Evolutionary conservation across 805 yeast species (phyloP).

Genomic region (Saturnispora sanitii): DNA sequence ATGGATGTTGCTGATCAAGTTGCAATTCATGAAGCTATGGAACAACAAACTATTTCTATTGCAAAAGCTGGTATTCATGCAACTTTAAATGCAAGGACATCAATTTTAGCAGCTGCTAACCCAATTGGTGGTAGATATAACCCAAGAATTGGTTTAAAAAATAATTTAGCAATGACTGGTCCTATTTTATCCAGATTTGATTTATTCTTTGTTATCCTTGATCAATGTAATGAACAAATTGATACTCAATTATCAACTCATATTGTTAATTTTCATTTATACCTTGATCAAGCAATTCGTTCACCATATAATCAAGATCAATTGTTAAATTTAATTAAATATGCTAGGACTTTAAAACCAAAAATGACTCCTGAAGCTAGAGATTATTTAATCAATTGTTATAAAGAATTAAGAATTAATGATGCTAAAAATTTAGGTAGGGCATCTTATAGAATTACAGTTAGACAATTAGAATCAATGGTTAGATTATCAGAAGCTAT

Average conservation of each 20-base stretch:
- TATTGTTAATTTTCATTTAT: conserved; percentile 87
- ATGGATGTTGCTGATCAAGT: conserved; percentile 95
- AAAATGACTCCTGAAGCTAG: conserved; percentile 75
- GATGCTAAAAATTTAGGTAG: conserved; percentile 85
- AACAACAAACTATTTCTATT: conserved; percentile 96
- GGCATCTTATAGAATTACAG: conserved; percentile 88
- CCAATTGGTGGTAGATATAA: conserved; percentile 97
- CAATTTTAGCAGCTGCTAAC: conserved; percentile 97
- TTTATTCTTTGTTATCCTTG: conserved; percentile 85
- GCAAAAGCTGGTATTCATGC: conserved; percentile 99
- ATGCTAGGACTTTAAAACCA: conserved; percentile 90
- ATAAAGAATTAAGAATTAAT: conserved; percentile 77
- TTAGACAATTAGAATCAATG: conserved; percentile 92
- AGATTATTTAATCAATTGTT: conserved; percentile 61
- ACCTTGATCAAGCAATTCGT: conserved; percentile 77
- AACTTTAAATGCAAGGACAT: conserved; percentile 90
- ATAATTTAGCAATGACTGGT: conserved; percentile 91
- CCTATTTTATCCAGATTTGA: conserved; percentile 99
- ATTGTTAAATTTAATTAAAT: conserved; percentile 76
- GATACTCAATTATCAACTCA: conserved; percentile 89
- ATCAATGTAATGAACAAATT: conserved; percentile 84
- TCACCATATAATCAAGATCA: conserved; percentile 89
- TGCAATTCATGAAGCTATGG: conserved; percentile 99
- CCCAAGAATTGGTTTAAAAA: conserved; percentile 70
- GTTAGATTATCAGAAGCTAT: conserved; percentile 90